A percentile compares a stretch with the other conserved stretches of the same genome.
These are phyloP conservation scores for Straminergon stramineum DNA, from an alignment of 225 moss, liverwort and hornwort genomes.

Conservation along the genomic window DNA sequence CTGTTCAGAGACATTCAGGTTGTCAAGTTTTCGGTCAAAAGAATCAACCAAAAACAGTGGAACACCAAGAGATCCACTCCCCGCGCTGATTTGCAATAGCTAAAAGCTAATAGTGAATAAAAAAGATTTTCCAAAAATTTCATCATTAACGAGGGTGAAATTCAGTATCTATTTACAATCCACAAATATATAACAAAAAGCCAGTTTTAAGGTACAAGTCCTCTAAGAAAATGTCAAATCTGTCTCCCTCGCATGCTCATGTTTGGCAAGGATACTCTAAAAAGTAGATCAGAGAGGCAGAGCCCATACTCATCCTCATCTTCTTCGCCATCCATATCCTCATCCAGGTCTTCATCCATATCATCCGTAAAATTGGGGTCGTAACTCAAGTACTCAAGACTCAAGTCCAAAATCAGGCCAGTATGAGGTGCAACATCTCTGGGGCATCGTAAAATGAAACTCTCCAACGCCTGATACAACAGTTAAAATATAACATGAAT, in stretches of 20 bases:
- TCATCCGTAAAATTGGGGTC: constrained; percentile 99
- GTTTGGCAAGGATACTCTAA: constrained; percentile 8
- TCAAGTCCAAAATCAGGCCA: constrained; percentile 71
- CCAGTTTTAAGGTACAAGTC: background rate
- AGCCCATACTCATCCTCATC: constrained; percentile 92
- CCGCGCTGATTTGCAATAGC: background rate
- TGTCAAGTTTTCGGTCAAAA: constrained; percentile 4
- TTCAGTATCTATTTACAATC: background rate
- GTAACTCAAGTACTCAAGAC: constrained; percentile 94
- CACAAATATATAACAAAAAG: constrained; percentile 14
- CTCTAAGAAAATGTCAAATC: background rate
- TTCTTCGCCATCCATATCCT: constrained; percentile 97
- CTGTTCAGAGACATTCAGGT: constrained; percentile 24
- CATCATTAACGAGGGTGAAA: background rate
- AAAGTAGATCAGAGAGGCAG: background rate
- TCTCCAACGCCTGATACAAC: constrained; percentile 73
- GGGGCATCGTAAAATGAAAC: constrained; percentile 93
- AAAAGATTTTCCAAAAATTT: background rate
- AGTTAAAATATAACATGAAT: background rate
- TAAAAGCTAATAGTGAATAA: background rate
- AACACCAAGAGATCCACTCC: background rate
- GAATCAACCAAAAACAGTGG: background rate
- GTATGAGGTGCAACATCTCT: constrained; percentile 93
- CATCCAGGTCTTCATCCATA: constrained; percentile 96
- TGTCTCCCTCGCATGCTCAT: background rate